Conservation (phyloP, 257 asterid genomes). For the Ilex asprella region DNA sequence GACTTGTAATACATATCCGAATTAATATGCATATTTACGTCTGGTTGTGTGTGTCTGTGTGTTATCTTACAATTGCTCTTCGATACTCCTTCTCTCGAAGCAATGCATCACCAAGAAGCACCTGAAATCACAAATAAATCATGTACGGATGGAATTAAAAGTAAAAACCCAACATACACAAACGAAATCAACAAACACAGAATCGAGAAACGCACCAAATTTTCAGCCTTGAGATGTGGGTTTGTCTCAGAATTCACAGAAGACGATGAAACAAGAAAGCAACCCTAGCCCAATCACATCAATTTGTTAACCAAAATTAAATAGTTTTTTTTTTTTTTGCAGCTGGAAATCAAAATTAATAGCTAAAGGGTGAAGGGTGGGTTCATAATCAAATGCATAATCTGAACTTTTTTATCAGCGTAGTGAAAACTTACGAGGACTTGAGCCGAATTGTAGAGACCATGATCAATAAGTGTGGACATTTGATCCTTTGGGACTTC, state of each 20-base stretch:
- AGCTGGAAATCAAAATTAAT: neutral
- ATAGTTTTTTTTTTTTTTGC: neutral
- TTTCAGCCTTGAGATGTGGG: slow-evolving; percentile 84
- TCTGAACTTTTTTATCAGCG: neutral
- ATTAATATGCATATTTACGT: neutral
- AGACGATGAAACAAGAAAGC: slow-evolving; percentile 79
- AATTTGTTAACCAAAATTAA: neutral
- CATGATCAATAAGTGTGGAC: slow-evolving; percentile 63
- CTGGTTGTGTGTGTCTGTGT: neutral
- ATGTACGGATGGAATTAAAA: neutral
- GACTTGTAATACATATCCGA: too few relatives aligned
- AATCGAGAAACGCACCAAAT: slow-evolving; percentile 44
- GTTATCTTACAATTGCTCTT: slow-evolving; percentile 77
- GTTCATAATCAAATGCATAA: slow-evolving; percentile 1
- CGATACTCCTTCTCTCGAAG: slow-evolving; percentile 67
- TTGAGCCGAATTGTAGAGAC: slow-evolving; percentile 81
- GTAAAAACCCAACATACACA: neutral
- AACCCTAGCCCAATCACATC: slow-evolving; percentile 45
- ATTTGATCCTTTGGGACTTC: slow-evolving; percentile 82
- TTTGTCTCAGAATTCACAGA: slow-evolving; percentile 60
- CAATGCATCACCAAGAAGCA: slow-evolving; percentile 73
- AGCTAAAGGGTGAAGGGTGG: slow-evolving; percentile 2
- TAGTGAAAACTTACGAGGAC: slow-evolving; percentile 44
- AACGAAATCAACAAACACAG: neutral
- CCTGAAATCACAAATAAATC: slow-evolving; percentile 31